Conservation (phyloP, 2,329 filamentous ascomycete species). For the Alternaria atra region DNA sequence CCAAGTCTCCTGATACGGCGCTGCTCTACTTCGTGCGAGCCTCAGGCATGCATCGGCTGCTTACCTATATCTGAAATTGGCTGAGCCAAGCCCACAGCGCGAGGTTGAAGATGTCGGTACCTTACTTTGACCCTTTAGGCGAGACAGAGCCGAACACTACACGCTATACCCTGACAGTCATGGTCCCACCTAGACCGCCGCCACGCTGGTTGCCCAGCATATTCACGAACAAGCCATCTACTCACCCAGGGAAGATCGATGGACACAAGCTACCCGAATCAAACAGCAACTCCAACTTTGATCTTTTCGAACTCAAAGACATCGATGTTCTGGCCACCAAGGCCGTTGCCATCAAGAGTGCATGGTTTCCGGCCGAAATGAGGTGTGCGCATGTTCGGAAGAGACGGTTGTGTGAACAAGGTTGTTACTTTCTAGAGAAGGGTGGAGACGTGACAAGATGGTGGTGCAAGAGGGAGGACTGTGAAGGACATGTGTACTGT, state of each 20-base stretch:
- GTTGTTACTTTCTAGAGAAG: constrained; percentile 43
- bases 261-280: constrained; percentile 18
- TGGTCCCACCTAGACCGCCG: constrained; percentile 29
- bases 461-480: constrained; percentile 29
- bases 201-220: constrained; percentile 27
- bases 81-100: background rate
- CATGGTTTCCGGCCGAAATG: constrained; percentile 26
- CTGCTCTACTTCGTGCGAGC: background rate
- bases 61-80: background rate
- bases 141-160: constrained; percentile 32
- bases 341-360: constrained; percentile 18
- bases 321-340: constrained; percentile 28
- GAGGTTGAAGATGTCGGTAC: background rate
- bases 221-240: constrained; percentile 21
- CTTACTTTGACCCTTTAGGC: constrained; percentile 31
- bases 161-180: constrained; percentile 33
- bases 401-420: constrained; percentile 20
- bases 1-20: background rate
- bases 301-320: constrained; percentile 23
- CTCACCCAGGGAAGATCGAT: constrained; percentile 3
- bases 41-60: background rate
- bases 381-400: constrained; percentile 34
- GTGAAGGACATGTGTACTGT: constrained; percentile 41
- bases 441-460: constrained; percentile 24
- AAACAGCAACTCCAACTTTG: constrained; percentile 21